Base-by-base conservation (phyloP, 2,329 filamentous ascomycete species). In the Ophiostoma fasciatum region DNA sequence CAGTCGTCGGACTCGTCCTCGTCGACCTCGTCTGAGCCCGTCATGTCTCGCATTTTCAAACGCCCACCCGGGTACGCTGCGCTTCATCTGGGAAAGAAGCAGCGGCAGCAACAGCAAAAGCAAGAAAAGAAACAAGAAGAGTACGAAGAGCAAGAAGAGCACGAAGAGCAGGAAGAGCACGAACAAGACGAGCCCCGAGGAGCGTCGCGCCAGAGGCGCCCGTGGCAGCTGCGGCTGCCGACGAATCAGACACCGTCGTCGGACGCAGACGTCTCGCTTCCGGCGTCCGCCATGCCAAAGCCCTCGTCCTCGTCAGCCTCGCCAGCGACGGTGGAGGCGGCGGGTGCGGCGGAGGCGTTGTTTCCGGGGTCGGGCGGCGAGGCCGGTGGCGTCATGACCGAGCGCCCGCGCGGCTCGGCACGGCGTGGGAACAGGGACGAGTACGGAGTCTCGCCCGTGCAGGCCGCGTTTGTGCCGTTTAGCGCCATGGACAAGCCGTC, bases 251-350 rank as follows among this genome's bases (percentile, higher is more conserved):
- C n/a, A n/a, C n/a, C n/a, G n/a, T n/a, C n/a, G n/a, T n/a, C n/a
- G n/a, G n/a, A n/a, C n/a, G n/a, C n/a, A n/a, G n/a, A n/a, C n/a
- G n/a, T n/a, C n/a, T n/a, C n/a, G n/a, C n/a, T n/a, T n/a, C n/a
- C n/a, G n/a, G n/a, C n/a, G n/a, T n/a, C n/a, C n/a, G n/a, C n/a
- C n/a, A n/a, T n/a, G n/a, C n/a, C n/a, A n/a, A n/a, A n/a, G n/a
- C n/a, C n/a, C n/a, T n/a, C 1, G 73, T 75, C 35, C 88, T 58
- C 0, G 83, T 90, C 26, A 88, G 68, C 52, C 83, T 84, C 18
- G 64, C 63, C 50, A 79, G 77, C n/a, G 7, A 17, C 3, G n/a
- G n/a, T n/a, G n/a, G n/a, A n/a, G n/a, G n/a, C n/a, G n/a, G n/a
- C n/a, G n/a, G n/a, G n/a, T n/a, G n/a, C 9, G 22, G 22, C 12